Base-by-base conservation (phyloP, 257 asterid species). In the Penstemon eatonii region DNA sequence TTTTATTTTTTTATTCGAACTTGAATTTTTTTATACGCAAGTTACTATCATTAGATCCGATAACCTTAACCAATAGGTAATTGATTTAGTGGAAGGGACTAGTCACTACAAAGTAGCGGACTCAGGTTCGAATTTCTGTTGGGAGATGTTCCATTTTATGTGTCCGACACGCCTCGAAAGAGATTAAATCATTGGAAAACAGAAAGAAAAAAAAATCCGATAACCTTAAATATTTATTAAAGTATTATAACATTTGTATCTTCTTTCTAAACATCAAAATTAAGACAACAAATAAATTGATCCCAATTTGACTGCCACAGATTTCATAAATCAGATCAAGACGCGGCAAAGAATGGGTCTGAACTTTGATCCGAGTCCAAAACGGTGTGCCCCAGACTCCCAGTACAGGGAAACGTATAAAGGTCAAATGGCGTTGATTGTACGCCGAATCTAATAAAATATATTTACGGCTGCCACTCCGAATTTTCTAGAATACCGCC, bases 381-480 rank as follows among this genome's bases (percentile, higher is more conserved):
- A 37, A 37, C 44, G 59, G 38, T 46, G 64, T 12, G 9, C 41
- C 13, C 15, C 18, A 15, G 18, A 15, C 18, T 15, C 18, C 18
- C 38, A 36, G 47, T 47, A 55, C 63, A 74, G 71, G 58, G 75
- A 57, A 75, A 75, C 67, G 79, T 56, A 68, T 76, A 70, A 76
- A 70, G 70, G 67, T 44, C 45, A 58, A 55, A 68, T 75, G 75
- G 79, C 75, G 79, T 75, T 75, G 71, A 75, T 63, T 63, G 62
- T 69, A 75, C 79, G 79, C 79, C 63, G 63, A 44, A 2, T 12
- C 56, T 56, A 25, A 25, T 25, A 25, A 25, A 25, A 25, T 56
- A 47, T 68, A 45, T 62, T 68, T 66, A 53, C 10, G 12, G 45
- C 70, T 54, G 5, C 41, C 37, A 11, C 7, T 12, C 59, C 15